These are phyloP conservation scores for Xenosphaeropsis pyriputrescens DNA, from an alignment of 2,329 filamentous ascomycete genomes.

Conservation along the genomic window DNA sequence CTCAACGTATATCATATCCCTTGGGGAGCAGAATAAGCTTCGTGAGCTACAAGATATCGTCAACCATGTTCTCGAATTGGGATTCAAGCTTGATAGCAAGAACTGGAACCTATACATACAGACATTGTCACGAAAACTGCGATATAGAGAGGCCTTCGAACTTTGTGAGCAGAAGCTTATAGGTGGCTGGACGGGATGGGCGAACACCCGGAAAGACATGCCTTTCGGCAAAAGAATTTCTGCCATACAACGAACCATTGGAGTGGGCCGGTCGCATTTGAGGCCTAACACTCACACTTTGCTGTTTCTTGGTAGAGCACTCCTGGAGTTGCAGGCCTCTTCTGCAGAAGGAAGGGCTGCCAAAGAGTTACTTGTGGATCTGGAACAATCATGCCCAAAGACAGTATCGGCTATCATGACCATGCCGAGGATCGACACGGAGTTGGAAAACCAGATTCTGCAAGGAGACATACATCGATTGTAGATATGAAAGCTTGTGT, in stretches of 20 bases:
- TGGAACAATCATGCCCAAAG: conserved; percentile 11
- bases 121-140: conserved; percentile 43
- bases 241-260: conserved; percentile 8
- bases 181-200: conserved; percentile 65
- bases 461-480: too few species aligned
- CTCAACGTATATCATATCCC: conserved; percentile 30
- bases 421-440: conserved; percentile 12
- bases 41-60: conserved; percentile 33
- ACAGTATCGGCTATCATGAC: conserved; percentile 14
- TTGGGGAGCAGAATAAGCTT: conserved; percentile 36
- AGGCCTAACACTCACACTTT: conserved; percentile 15
- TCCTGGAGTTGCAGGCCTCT: conserved; percentile 13
- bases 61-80: conserved; percentile 34
- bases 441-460: conserved; percentile 6
- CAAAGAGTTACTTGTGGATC: conserved; percentile 11
- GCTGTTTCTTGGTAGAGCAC: conserved; percentile 13
- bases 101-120: conserved; percentile 75
- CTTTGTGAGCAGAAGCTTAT: conserved; percentile 69
- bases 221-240: conserved; percentile 12
- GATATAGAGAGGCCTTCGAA: conserved; percentile 52
- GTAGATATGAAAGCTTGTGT: too few species aligned
- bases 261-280: conserved; percentile 10
- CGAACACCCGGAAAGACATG: conserved; percentile 7
- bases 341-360: conserved; percentile 11
- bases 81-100: conserved; percentile 59